These are phyloP conservation scores for Trypanosoma cruzi DNA, from an alignment of 208 protist genomes.

Conservation along the genomic window DNA sequence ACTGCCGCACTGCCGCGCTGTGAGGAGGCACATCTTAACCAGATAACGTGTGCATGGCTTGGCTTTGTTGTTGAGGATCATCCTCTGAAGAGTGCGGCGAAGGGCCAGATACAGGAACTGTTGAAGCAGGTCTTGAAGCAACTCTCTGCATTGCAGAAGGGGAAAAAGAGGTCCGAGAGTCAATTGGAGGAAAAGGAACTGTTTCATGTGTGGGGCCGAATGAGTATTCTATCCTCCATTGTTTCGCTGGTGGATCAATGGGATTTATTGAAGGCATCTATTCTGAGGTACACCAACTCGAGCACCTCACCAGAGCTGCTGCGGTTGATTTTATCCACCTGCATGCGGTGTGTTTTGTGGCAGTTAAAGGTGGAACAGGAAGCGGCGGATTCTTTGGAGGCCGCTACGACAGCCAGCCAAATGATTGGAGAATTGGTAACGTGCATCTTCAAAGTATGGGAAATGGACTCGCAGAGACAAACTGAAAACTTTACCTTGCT, in stretches of 20 bases:
- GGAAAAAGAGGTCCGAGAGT: not conserved
- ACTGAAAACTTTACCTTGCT: slow-evolving; percentile 18
- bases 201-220: slow-evolving; percentile 49
- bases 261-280: slow-evolving; percentile 35
- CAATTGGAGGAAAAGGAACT: slow-evolving; percentile 16
- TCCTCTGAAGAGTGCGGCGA: slow-evolving; percentile 54
- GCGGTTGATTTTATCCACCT: slow-evolving; percentile 40
- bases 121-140: slow-evolving; percentile 54
- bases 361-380: slow-evolving; percentile 30
- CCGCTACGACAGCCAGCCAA: slow-evolving; percentile 3
- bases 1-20: slow-evolving; percentile 24
- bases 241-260: slow-evolving; percentile 49
- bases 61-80: slow-evolving; percentile 58
- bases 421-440: slow-evolving; percentile 31
- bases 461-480: slow-evolving; percentile 1
- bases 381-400: not conserved
- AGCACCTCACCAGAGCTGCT: slow-evolving; percentile 30
- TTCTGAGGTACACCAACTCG: slow-evolving; percentile 17
- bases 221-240: slow-evolving; percentile 64
- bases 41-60: slow-evolving; percentile 69
- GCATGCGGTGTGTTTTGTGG: slow-evolving; percentile 63
- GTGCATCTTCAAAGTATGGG: slow-evolving; percentile 28
- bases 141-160: slow-evolving; percentile 24
- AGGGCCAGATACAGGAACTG: slow-evolving; percentile 73
- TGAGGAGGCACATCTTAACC: slow-evolving; percentile 35